A percentile compares a stretch with the other conserved stretches of the same genome.
phyloP scores from a whole-genome alignment of 345 rosid species.

The Erucastrum elatum region DNA sequence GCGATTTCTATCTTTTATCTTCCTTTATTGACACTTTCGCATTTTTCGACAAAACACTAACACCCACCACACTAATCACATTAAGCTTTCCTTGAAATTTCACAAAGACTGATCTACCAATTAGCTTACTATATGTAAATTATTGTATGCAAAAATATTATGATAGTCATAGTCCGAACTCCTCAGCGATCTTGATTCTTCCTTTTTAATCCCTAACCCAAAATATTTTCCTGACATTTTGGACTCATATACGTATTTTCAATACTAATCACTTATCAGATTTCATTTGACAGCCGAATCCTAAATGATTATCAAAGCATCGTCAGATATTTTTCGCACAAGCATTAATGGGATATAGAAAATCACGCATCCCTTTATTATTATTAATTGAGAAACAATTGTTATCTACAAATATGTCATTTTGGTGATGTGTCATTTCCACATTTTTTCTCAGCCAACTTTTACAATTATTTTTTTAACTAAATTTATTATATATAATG shows the following conservation, averaged over 20 bases:
- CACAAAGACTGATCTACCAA: constrained; percentile 19
- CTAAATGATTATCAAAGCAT: background rate
- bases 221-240: background rate
- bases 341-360: background rate
- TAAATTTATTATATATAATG: too few relatives aligned
- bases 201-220: background rate
- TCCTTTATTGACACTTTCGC: constrained; percentile 9
- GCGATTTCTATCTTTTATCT: constrained; percentile 11
- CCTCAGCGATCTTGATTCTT: background rate
- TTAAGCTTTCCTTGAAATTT: background rate
- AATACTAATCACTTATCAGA: background rate
- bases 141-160: background rate
- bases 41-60: constrained; percentile 7
- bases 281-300: background rate
- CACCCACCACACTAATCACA: background rate
- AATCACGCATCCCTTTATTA: too few relatives aligned
- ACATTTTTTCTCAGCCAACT: too few relatives aligned
- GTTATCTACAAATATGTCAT: too few relatives aligned
- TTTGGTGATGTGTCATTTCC: too few relatives aligned
- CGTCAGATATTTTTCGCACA: background rate
- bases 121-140: background rate
- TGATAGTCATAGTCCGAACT: background rate
- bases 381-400: too few relatives aligned
- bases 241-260: background rate
- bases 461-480: too few relatives aligned